Evolutionary conservation across 257 asterid genomes (phyloP), one percentile per base, ranked within the genome.

Genomic region (Plantago elongata): DNA sequence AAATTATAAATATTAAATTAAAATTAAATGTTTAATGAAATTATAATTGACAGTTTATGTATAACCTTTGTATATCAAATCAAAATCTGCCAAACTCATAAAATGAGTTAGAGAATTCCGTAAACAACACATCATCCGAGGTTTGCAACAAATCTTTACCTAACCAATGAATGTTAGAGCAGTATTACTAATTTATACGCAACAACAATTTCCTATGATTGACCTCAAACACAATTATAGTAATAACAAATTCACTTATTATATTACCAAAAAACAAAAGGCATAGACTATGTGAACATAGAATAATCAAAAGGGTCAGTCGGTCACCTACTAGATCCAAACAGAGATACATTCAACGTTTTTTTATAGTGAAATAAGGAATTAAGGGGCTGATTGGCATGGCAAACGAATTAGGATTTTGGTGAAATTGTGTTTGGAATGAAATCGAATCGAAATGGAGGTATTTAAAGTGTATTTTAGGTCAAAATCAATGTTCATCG

Each of bases 121-220:
- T n/a, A 50, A 50, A 50, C 54, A 52, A 52, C 58, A 44, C 37
- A 15, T 37, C 17, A 6, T 42, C 34, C 42, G 13, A 17, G 40
- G 5, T 34, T 59, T 47, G 9, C 34, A 22, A 30, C 30, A 48
- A 62, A 62, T 48, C 34, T 14, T 34, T 17, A 47, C 56, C 57
- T 22, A 62, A 29, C 48, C 30, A 30, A 0, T 48, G 29, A 4
- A 42, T 29, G 22, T 48, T 34, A 15, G 10, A 30, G 15, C 4
- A 34, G 27, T 2, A 22, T 22, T 22, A 22, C 27, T 22, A 22
- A 4, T 34, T 34, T 34, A 34, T 34, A 13, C 11, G 22, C 61
- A 64, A 30, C 30, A 34, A 51, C 68, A 22, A 54, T 54, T 55
- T 37, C 52, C 45, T 9, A 55, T 34, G 45, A 64, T 45, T 44